A percentile compares a stretch with the other conserved stretches of the same genome.
Evolutionary conservation across 371 early-diverging fungal species (phyloP).

Genomic region (Umbelopsis sp.): DNA sequence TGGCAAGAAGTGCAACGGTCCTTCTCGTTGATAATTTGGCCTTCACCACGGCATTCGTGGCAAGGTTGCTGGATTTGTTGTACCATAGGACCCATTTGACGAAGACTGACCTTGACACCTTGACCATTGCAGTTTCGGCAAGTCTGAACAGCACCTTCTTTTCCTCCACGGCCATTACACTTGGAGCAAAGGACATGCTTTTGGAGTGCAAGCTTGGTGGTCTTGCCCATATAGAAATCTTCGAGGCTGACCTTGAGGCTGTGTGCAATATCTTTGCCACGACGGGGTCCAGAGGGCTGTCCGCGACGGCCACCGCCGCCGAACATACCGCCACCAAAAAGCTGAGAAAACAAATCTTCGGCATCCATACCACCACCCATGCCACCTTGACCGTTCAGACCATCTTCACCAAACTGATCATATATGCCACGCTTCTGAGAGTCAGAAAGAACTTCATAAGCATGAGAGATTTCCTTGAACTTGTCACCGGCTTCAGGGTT

Average conservation of each 20-base stretch:
- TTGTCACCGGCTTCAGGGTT: constrained; percentile 85
- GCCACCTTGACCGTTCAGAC: constrained; percentile 72
- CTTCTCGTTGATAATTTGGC: constrained; percentile 86
- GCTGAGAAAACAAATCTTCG: constrained; percentile 87
- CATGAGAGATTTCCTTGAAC: constrained; percentile 94
- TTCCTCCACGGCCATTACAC: constrained; percentile 86
- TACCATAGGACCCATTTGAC: constrained; percentile 97
- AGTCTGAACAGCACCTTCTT: constrained; percentile 66
- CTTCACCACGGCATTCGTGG: constrained; percentile 85
- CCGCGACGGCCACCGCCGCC: constrained; percentile 64
- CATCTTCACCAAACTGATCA: constrained; percentile 86
- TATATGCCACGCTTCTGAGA: constrained; percentile 75
- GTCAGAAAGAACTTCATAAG: constrained; percentile 95
- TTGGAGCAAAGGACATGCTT: constrained; percentile 82
- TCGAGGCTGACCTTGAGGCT: constrained; percentile 87
- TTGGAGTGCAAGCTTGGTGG: constrained; percentile 87
- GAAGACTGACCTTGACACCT: constrained; percentile 82
- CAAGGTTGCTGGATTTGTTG: constrained; percentile 97
- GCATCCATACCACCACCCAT: constrained; percentile 66
- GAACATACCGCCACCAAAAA: constrained; percentile 78
- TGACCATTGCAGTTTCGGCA: constrained; percentile 84
- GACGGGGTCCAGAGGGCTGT: constrained; percentile 73
- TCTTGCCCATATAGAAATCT: constrained; percentile 94
- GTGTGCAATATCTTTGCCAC: constrained; percentile 79
- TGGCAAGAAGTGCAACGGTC: constrained; percentile 88